These are phyloP conservation scores for Exophiala viscosa DNA, from an alignment of 2,329 filamentous ascomycete genomes.

Conservation along the genomic window DNA sequence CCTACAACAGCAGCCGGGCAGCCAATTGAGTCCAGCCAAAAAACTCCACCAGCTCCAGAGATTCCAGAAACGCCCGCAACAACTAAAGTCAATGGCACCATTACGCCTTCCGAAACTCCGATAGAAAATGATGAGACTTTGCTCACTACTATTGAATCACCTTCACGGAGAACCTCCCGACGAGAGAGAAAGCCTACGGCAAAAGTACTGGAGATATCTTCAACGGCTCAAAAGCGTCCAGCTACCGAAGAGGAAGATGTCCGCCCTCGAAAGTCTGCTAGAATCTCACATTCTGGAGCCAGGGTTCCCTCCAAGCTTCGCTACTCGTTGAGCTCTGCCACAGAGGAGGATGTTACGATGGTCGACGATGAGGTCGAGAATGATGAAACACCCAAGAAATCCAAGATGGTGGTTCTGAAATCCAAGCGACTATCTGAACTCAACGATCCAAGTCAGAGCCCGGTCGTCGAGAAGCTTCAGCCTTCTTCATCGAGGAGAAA, in stretches of 20 bases:
- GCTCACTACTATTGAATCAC: neutral
- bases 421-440: slow-evolving; percentile 4
- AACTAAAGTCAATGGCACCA: neutral
- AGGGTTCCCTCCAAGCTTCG: slow-evolving; percentile 20
- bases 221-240: slow-evolving; percentile 17
- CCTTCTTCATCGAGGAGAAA: neutral
- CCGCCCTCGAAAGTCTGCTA: slow-evolving; percentile 15
- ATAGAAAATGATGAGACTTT: neutral
- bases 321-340: slow-evolving; percentile 11
- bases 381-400: slow-evolving; percentile 4
- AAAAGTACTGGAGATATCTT: slow-evolving; percentile 14
- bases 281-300: slow-evolving; percentile 12
- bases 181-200: slow-evolving; percentile 21
- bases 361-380: slow-evolving; percentile 1
- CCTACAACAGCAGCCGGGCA: neutral
- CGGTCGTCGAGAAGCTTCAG: neutral
- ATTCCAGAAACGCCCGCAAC: slow-evolving; percentile 1
- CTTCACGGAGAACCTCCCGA: slow-evolving; percentile 13
- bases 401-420: slow-evolving; percentile 15
- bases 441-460: neutral
- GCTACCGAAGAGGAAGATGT: slow-evolving; percentile 10
- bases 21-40: neutral
- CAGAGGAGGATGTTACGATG: slow-evolving; percentile 1
- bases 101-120: neutral
- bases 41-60: neutral